Base-by-base conservation (phyloP, 208 protist species). In the Leishmania mexicana region DNA sequence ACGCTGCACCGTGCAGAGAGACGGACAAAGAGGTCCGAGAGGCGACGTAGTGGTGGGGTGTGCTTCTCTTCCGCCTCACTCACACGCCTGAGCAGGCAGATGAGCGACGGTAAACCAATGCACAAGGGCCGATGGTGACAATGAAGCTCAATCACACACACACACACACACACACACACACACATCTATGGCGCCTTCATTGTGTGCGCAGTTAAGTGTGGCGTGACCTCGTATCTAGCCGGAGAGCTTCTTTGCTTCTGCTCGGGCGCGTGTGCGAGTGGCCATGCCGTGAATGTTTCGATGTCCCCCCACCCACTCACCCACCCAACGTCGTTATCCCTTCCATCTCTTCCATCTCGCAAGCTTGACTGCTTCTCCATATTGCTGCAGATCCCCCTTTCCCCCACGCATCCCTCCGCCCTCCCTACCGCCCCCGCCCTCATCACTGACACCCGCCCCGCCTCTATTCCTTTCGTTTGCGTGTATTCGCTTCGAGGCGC, bases 21-120 rank as follows among this genome's bases (percentile, higher is more conserved):
- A 7, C 7, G 11, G 24, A 35, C 70, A 47, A 47, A 74, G 24
- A 74, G 5, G 70, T 2, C 15, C 10, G 40, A 19, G 38, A 13
- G 8, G 28, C 45, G 13, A 74, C 40, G 38, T 3, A 10, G 38
- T 28, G 24, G 67, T 49, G 67, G 10, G 35, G 35, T 11, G 40
- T 38, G 3, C 11, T 19, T 31, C 68, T 74, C 40, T 74, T 53
- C 45, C 47, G 17, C 31, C 21, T 35, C 42, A 3, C 70, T 35
- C 28, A 74, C 28, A 74, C 70, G 24, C 70, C 49, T 74, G 45
- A 11, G 11, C 70, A 74, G 24, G 70, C 70, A 54, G 70, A 74
- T 51, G 70, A 51, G 70, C 28, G 49, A 8, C 70, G 45, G 11
- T 31, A 35, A n/a, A 35, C 28, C 70, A 35, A 51, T 53, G 10